Percentiles rank a stretch among this genome's conserved stretches.
These are phyloP conservation scores for Bertia moriformis DNA, from an alignment of 2,329 filamentous ascomycete species.

Conservation along the genomic window DNA sequence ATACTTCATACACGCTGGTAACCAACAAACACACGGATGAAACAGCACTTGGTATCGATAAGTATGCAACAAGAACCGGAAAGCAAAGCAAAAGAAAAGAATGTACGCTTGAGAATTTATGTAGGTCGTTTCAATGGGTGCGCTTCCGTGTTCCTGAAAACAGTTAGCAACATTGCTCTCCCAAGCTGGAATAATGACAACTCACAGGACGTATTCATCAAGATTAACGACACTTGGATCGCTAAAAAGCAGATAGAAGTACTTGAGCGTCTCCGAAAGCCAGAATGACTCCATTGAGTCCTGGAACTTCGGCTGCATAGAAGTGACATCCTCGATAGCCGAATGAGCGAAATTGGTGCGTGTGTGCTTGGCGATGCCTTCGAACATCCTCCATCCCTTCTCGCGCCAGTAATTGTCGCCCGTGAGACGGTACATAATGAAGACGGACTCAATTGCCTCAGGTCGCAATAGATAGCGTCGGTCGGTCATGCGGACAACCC, in stretches of 20 bases:
- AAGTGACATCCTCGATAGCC: conserved; percentile 8
- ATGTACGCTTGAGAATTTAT: background rate
- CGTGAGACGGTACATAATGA: conserved; percentile 49
- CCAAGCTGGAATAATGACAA: conserved; percentile 3
- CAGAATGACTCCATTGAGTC: conserved; percentile 28
- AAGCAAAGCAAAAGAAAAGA: background rate
- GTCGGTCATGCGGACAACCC: conserved; percentile 12
- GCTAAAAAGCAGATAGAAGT: conserved; percentile 26
- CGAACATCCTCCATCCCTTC: conserved; percentile 49
- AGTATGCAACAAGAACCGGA: no score
- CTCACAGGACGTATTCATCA: conserved; percentile 25
- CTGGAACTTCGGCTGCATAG: conserved; percentile 8
- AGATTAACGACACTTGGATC: conserved; percentile 20
- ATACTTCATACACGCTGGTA: no score
- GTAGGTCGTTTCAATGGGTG: conserved; percentile 14
- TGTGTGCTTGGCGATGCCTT: conserved; percentile 25
- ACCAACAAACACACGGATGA: no score
- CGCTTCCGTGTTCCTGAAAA: conserved; percentile 19
- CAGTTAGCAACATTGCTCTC: background rate
- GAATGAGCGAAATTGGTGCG: conserved; percentile 5
- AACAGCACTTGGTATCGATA: background rate
- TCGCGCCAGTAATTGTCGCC: conserved; percentile 38
- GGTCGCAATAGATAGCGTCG: conserved; percentile 39
- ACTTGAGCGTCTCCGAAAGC: conserved; percentile 27
- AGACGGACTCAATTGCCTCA: conserved; percentile 54